Base-by-base conservation (phyloP, 768 basidiomycete genomes). In the Lactarius trivialis region DNA sequence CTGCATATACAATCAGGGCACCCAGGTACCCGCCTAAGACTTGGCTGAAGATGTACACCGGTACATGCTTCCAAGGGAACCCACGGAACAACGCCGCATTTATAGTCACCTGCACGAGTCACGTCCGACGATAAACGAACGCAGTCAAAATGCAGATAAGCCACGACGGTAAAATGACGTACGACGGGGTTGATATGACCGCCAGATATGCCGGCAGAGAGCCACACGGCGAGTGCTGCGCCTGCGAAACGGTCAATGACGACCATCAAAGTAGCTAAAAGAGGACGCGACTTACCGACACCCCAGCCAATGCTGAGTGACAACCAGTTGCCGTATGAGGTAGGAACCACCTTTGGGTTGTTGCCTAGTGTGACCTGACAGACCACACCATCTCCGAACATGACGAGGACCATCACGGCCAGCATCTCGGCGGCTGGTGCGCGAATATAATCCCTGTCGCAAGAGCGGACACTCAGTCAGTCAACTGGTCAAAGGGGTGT, bases 61-160 rank as follows among this genome's bases (percentile, higher is more conserved):
- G 90, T 0, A 90, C 90, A 70, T 92, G 91, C 67, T 78, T 80
- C 85, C 87, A 87, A 0, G 90, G 87, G 72, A 93, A 91, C 45
- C 79, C 79, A 65, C 89, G 83, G 72, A 84, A 83, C n/a, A n/a
- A n/a, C n/a, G n/a, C n/a, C n/a, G n/a, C n/a, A n/a, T n/a, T n/a
- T n/a, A n/a, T n/a, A n/a, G n/a, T n/a, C n/a, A n/a, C 79, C 84
- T 85, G 36, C 30, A 14, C 26, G 17, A 3, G 11, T 7, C 43
- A 45, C 12, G 33, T 60, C 21, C 17, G 21, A n/a, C n/a, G n/a
- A n/a, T n/a, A n/a, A n/a, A n/a, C n/a, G n/a, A n/a, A n/a, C n/a
- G n/a, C n/a, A n/a, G 4, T 14, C 4, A 6, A 51, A 32, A 24
- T 12, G 9, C 21, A 21, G 33, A 54, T 34, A 33, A 15, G 33